These are phyloP conservation scores for Senna siamea DNA, from an alignment of 306 rosid species.

Conservation along the genomic window DNA sequence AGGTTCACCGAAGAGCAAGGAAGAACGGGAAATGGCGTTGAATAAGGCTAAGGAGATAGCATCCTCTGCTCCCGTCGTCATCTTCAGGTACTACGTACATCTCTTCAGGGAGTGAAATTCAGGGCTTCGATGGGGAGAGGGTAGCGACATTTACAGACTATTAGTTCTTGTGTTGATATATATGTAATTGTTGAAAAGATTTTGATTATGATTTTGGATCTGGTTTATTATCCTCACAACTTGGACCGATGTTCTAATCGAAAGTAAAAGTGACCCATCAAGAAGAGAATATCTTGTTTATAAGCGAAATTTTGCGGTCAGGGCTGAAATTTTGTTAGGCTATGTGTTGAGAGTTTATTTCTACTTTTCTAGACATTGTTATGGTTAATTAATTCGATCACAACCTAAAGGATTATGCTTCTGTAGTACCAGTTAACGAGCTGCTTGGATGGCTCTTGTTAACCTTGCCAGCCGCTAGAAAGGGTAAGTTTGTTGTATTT, in stretches of 20 bases:
- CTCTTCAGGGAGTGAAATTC: background rate
- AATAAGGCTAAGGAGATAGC: conserved; percentile 43
- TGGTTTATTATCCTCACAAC: background rate
- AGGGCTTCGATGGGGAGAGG: background rate
- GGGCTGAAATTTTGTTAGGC: background rate
- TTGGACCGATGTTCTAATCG: background rate
- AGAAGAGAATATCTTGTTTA: background rate
- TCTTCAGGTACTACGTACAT: conserved; percentile 40
- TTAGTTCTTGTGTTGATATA: background rate
- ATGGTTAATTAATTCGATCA: background rate
- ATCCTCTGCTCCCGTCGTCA: conserved; percentile 43
- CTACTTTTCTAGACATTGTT: background rate
- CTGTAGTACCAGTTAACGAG: too few relatives aligned
- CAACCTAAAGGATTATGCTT: background rate
- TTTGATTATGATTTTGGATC: background rate
- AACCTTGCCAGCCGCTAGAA: background rate
- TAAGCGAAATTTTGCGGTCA: background rate
- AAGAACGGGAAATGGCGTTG: conserved; percentile 44
- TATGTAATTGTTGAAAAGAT: background rate
- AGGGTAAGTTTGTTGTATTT: background rate
- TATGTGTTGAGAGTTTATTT: background rate
- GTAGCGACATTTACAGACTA: too few relatives aligned
- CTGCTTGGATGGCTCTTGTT: background rate
- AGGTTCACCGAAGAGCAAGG: conserved; percentile 34
- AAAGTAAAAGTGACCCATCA: background rate